phyloP scores from a whole-genome alignment of 2,329 filamentous ascomycete species.

The Neofusicoccum parvum region DNA sequence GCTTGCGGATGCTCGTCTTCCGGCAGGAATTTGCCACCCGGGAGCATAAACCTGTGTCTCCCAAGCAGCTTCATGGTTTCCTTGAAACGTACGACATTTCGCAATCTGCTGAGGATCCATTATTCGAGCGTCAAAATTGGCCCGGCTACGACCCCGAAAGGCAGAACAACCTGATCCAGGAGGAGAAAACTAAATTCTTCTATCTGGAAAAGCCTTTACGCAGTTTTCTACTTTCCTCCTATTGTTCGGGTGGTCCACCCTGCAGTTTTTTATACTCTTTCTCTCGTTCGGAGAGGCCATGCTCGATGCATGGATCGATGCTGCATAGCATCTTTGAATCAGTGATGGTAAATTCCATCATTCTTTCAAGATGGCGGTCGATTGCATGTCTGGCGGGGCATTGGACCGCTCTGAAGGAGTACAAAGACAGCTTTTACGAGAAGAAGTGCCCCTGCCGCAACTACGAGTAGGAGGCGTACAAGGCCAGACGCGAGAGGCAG shows the following conservation, averaged over 20 bases:
- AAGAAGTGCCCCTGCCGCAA: slow-evolving; percentile 79
- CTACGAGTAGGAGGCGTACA: slow-evolving; percentile 81
- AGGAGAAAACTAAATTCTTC: slow-evolving; percentile 23
- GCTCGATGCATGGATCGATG: too few relatives aligned
- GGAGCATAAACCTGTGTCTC: slow-evolving; percentile 38
- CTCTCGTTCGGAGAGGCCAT: too few relatives aligned
- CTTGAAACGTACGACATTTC: slow-evolving; percentile 42
- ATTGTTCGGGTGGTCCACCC: too few relatives aligned
- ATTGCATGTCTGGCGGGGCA: too few relatives aligned
- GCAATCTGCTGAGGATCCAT: slow-evolving; percentile 41
- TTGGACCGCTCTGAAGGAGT: slow-evolving; percentile 69
- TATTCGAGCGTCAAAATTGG: slow-evolving; percentile 40
- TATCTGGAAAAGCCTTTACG: slow-evolving; percentile 22
- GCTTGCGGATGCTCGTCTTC: slow-evolving; percentile 41
- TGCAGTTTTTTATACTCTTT: too few relatives aligned
- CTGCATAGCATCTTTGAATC: too few relatives aligned
- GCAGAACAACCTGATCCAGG: slow-evolving; percentile 10
- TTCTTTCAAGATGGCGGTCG: too few relatives aligned
- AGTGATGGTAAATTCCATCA: too few relatives aligned
- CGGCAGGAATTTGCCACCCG: slow-evolving; percentile 32
- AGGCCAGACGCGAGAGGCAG: slow-evolving; percentile 74
- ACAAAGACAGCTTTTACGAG: slow-evolving; percentile 87
- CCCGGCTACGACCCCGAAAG: slow-evolving; percentile 38
- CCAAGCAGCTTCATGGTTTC: slow-evolving; percentile 38
- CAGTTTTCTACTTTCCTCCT: too few relatives aligned